Evolutionary conservation across 805 yeast genomes (phyloP), one percentile per base, ranked within the genome.

Genomic region (Metschnikowia lochheadii): DNA sequence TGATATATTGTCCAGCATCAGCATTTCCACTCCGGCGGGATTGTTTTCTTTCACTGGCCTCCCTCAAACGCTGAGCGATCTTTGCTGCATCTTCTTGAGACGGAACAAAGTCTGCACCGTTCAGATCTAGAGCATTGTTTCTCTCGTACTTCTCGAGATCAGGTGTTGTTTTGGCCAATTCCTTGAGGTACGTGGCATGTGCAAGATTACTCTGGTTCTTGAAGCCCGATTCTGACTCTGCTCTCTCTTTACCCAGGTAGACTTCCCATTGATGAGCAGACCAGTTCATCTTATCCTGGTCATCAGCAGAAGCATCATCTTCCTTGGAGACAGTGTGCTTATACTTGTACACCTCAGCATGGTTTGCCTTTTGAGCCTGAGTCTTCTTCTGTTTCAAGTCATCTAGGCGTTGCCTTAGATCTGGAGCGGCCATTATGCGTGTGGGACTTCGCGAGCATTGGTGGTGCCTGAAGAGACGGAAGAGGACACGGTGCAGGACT

Each of bases 211-310:
- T 64, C 55, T 72, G 77, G 57, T 83, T 82, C 39, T 70, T 72
- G 50, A 76, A 77, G 14, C 78, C 81, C 1, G 74, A 62, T 18
- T 63, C 63, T 10, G 57, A 56, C 5, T 55, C 47, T 65, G 57
- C 55, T 38, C 21, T 21, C 32, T 47, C 40, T 59, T 65, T 49
- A 14, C n/a, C 39, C 55, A n/a, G 31, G n/a, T 66, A 60, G 48
- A 72, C 75, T 55, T 83, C 86, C 49, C 81, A 75, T 48, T 87
- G 87, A 48, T 81, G 86, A 5, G 84, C 76, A 0, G 87, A 77
- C 70, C 45, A 61, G 32, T 56, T 55, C 42, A 57, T 37, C 13
- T 40, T 46, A 44, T 55, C 57, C 6, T 29, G 18, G 3, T 47
- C 50, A n/a, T 44, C 40, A 13, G n/a, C 37, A 4, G 4, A 15